Conservation (phyloP, 495 filamentous ascomycete genomes). For the Penicillium dipodomyicola region DNA sequence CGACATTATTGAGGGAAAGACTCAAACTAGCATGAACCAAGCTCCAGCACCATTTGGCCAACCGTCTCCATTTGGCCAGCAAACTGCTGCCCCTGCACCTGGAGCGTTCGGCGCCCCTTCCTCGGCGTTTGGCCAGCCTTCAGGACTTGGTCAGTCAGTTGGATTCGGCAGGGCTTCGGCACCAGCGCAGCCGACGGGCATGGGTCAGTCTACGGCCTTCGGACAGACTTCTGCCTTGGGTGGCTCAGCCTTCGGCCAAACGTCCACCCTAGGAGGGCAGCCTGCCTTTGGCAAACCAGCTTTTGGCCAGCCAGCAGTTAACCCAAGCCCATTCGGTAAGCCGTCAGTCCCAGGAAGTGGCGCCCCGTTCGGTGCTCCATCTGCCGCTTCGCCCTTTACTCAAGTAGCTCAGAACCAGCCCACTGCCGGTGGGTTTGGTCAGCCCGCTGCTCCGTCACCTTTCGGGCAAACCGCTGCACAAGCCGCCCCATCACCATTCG, state of each 20-base stretch:
- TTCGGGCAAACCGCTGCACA: slow-evolving; percentile 33
- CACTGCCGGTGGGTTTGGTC: slow-evolving; percentile 30
- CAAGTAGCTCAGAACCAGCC: slow-evolving; percentile 30
- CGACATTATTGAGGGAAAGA: slow-evolving; percentile 61
- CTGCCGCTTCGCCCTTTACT: slow-evolving; percentile 35
- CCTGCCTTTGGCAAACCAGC: slow-evolving; percentile 31
- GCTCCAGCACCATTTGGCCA: slow-evolving; percentile 31
- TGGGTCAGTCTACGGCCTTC: slow-evolving; percentile 16
- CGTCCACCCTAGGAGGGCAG: slow-evolving; percentile 7
- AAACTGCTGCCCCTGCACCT: slow-evolving; percentile 15
- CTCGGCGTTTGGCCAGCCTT: slow-evolving; percentile 25
- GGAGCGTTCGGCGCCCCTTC: slow-evolving; percentile 17
- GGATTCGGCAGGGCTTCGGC: slow-evolving; percentile 27
- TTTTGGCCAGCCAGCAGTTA: slow-evolving; percentile 32
- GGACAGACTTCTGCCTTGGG: slow-evolving; percentile 34
- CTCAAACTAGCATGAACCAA: slow-evolving; percentile 21
- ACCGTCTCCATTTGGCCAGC: slow-evolving; percentile 39
- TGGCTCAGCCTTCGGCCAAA: slow-evolving; percentile 16
- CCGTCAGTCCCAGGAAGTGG: slow-evolving; percentile 15
- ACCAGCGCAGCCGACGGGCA: slow-evolving; percentile 28
- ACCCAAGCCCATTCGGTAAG: slow-evolving; percentile 25
- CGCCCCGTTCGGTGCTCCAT: slow-evolving; percentile 23
- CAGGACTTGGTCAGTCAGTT: slow-evolving; percentile 23
- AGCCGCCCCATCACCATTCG: slow-evolving; percentile 27
- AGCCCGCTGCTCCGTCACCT: slow-evolving; percentile 27